Evolutionary conservation across 75 land plant genomes (phyloP), one percentile per base, ranked within the genome.

Genomic region (Adiantum capillusveneris): DNA sequence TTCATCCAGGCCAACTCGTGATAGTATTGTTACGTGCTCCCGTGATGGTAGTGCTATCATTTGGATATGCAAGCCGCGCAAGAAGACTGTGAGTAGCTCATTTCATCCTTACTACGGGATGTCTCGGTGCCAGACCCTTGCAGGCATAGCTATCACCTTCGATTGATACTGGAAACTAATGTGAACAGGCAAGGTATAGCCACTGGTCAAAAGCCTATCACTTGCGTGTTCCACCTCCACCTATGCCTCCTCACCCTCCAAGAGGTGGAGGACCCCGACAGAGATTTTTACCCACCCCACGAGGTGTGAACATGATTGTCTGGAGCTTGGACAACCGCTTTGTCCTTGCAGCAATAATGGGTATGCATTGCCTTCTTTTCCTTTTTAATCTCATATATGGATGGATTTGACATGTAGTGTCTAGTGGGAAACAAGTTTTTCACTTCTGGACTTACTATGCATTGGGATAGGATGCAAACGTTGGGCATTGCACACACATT

Each of bases 321-420:
- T 94, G 98, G 98, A 94, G 98, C 66, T 72, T 94, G 56, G 98
- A 94, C 75, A 94, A 94, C 37, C 96, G 98, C 16, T 94, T 94
- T 78, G 98, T 94, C 17, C 90, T 94, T 74, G 98, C 98, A 72
- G 98, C 98, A 70, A 94, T 89, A 24, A 94, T 94, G 98, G 98
- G 98, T 94, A 66, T 60, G 58, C 59, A 53, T 36, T 22, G 39
- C 18, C 59, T 18, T 57, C 14, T 1, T 34, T 11, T 9, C 2
- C 17, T 44, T 25, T 41, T 13, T 6, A 31, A n/a, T n/a, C n/a
- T n/a, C n/a, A n/a, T n/a, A n/a, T n/a, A n/a, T n/a, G n/a, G n/a
- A n/a, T n/a, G n/a, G n/a, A n/a, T n/a, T n/a, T n/a, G n/a, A n/a
- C n/a, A n/a, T n/a, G n/a, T n/a, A n/a, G n/a, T n/a, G n/a, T n/a